Conservation (phyloP, 2,329 filamentous ascomycete species). For the Dryadomyces quercus-mongolicae region DNA sequence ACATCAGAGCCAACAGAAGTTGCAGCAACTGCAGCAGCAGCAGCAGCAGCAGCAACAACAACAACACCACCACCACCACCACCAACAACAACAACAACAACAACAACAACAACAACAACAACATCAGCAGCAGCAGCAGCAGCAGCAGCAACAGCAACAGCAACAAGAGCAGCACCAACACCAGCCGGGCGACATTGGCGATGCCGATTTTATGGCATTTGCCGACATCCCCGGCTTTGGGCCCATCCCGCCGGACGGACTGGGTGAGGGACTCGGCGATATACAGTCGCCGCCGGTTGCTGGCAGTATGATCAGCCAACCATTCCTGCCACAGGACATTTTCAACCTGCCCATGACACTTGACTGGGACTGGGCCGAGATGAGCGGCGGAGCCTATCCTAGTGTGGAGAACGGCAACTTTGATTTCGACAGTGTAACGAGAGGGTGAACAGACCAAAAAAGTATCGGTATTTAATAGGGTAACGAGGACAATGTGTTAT, state of each 20-base stretch:
- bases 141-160: constrained; percentile 9
- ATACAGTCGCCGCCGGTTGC: constrained; percentile 23
- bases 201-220: constrained; percentile 22
- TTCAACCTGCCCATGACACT: constrained; percentile 95
- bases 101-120: constrained; percentile 15
- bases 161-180: constrained; percentile 13
- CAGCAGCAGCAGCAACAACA: constrained; percentile 14
- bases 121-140: constrained; percentile 10
- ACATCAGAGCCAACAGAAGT: constrained; percentile 7
- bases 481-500: background rate
- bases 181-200: constrained; percentile 7
- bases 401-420: constrained; percentile 51
- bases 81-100: constrained; percentile 13
- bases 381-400: constrained; percentile 53
- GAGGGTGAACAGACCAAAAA: background rate
- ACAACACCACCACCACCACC: constrained; percentile 10
- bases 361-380: constrained; percentile 72
- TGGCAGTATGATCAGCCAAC: constrained; percentile 56
- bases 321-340: constrained; percentile 81
- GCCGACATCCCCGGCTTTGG: constrained; percentile 33
- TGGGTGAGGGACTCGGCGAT: constrained; percentile 12
- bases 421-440: constrained; percentile 12
- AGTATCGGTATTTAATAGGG: background rate
- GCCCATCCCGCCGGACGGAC: constrained; percentile 14
- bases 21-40: constrained; percentile 17